Evolutionary conservation across 2,329 filamentous ascomycete species (phyloP), one percentile per base, ranked within the genome.

Genomic region (Exutisphaerella laricina): DNA sequence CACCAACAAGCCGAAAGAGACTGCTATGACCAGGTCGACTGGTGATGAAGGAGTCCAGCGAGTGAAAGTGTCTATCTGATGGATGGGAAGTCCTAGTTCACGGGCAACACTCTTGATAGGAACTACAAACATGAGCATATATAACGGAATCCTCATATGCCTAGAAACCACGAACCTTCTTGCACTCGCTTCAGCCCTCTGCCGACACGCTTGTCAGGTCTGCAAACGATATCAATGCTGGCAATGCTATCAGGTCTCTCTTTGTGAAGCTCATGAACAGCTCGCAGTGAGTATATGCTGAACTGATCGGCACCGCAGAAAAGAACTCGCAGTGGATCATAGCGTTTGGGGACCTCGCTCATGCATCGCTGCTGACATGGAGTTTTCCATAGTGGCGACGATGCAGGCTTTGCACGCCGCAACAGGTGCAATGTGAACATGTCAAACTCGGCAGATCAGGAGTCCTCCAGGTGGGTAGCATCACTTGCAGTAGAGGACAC

Each of bases 221-320:
- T 76, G 48, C 88, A 85, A 37, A 95, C 79, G 2, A 98, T 89
- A 63, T 95, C 84, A 51, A 98, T 83, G 4, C 85, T 88, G 44
- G 74, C 72, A 41, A 95, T 80, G 8, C 79, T 68, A 13, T 66
- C 66, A 5, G 65, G 58, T 3, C 55, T 45, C 18, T 58, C 59
- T 18, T 63, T 48, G 39, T 80, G 74, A 10, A 64, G 50, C 4
- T 68, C 58, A 55, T 83, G 65, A 23, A 98, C 69, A 4, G 85
- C 84, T 45, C 70, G 69, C 37, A 98, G 71, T 1, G 88, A 87
- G 39, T 76, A 77, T 57, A 84, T 84, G 69, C 90, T 96, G 66
- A 97, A 95, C 2, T 81, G 74, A 64, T 98, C 92, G 3, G 90
- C 92, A 50, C 92, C 92, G 67, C 89, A 97, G 67, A 96, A 98